Conservation (phyloP, 1,284 basidiomycete species). For the Leccinum fuscescens region DNA sequence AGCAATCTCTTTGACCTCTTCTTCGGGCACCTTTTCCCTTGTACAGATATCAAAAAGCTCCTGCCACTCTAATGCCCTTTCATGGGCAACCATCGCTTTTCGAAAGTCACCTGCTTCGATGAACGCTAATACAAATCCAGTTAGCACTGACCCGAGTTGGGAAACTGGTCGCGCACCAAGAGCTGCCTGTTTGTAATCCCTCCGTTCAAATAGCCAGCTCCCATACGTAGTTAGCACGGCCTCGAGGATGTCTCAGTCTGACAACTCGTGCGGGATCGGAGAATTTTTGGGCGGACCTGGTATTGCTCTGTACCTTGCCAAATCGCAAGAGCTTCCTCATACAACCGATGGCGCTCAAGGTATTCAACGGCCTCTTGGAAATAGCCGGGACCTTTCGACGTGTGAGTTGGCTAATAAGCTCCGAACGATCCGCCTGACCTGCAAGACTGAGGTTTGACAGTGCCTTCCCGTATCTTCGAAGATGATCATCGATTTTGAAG, state of each 20-base stretch:
- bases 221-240: slow-evolving; percentile 79
- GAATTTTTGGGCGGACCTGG: slow-evolving; percentile 44
- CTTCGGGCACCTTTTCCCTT: slow-evolving; percentile 41
- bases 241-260: slow-evolving; percentile 30
- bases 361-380: slow-evolving; percentile 85
- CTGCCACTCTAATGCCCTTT: slow-evolving; percentile 86
- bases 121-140: slow-evolving; percentile 50
- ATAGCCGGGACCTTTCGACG: slow-evolving; percentile 47
- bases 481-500: slow-evolving; percentile 92
- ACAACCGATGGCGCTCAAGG: slow-evolving; percentile 77
- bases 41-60: slow-evolving; percentile 84
- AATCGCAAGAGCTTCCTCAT: slow-evolving; percentile 68
- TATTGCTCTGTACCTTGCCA: slow-evolving; percentile 69
- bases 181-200: slow-evolving; percentile 84
- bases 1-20: slow-evolving; percentile 61
- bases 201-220: slow-evolving; percentile 82
- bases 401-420: slow-evolving; percentile 8
- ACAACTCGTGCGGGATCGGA: not conserved
- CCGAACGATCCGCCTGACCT: slow-evolving; percentile 43
- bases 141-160: slow-evolving; percentile 3
- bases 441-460: slow-evolving; percentile 73
- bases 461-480: slow-evolving; percentile 77
- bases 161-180: slow-evolving; percentile 48
- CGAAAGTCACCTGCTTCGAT: slow-evolving; percentile 56
- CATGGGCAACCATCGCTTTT: slow-evolving; percentile 84